Conservation (phyloP, 257 asterid genomes). For the Penstemon davidsonii region DNA sequence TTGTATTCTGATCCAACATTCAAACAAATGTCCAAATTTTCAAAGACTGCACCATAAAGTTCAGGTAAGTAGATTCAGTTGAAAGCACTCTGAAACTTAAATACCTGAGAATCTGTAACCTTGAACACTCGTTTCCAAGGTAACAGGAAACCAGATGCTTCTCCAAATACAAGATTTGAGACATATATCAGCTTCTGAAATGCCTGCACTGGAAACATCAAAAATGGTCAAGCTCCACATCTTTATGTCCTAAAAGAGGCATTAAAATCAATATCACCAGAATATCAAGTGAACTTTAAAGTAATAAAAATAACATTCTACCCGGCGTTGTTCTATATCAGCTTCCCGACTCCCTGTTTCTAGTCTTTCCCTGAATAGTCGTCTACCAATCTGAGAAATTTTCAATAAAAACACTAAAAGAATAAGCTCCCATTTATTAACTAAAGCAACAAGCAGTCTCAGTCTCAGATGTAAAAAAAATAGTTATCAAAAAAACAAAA, state of each 20-base stretch:
- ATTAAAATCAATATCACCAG: constrained; percentile 17
- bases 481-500: too few relatives aligned
- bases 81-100: constrained; percentile 14
- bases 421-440: constrained; percentile 16
- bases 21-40: not conserved
- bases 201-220: constrained; percentile 83
- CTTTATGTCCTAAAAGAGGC: constrained; percentile 21
- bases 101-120: constrained; percentile 93
- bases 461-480: constrained; percentile 7
- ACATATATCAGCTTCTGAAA: constrained; percentile 96
- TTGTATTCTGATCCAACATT: constrained; percentile 11
- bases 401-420: constrained; percentile 33
- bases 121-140: constrained; percentile 99
- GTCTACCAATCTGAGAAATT: constrained; percentile 84
- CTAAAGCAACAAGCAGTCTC: constrained; percentile 3
- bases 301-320: constrained; percentile 33
- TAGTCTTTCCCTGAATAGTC: constrained; percentile 88
- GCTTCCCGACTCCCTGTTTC: constrained; percentile 92
- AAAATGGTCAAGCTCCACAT: constrained; percentile 57
- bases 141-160: constrained; percentile 87
- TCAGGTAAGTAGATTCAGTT: constrained; percentile 5
- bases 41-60: not conserved
- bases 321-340: constrained; percentile 83
- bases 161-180: constrained; percentile 93
- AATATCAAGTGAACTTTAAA: constrained; percentile 1